Evolutionary conservation across 1,139 yeast genomes (phyloP), one percentile per base, ranked within the genome.

Genomic region (Yarrowia galli): DNA sequence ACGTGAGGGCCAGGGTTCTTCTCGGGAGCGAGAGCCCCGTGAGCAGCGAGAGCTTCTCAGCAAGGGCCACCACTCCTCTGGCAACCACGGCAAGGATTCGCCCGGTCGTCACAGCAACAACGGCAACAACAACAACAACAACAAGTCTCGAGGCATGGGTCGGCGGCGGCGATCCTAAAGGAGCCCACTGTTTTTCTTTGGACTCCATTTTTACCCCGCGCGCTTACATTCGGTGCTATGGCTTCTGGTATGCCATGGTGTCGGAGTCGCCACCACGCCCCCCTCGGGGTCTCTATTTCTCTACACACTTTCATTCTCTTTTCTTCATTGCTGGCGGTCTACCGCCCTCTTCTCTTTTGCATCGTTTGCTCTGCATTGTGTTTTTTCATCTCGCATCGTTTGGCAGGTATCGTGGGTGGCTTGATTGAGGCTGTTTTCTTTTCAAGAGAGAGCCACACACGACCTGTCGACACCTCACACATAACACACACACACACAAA

Each of bases 81-180:
- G 56, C 54, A 23, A 32, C 38, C 54, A 48, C n/a, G 38, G 32
- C 51, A 58, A 28, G 42, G 51, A 58, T 28, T 58, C 64, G 10
- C 40, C 49, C 10, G 49, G 36, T 10, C 49, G 64, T 8, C 18
- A 56, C 46, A 28, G 9, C 32, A 28, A 28, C 32, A 25, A 25
- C 28, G 9, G 8, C 32, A 28, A 28, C 32, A 28, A 28, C 32
- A 25, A 25, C 28, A 28, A 5, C 32, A 22, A 22, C 64, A 43
- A 43, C 28, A 42, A 32, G 51, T 32, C 51, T 22, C 64, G 64
- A 10, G 51, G 51, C 28, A 28, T 54, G 36, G 48, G 36, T 4
- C 61, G 64, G 15, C 64, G 64, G 22, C 64, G 64, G 23, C 64
- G 64, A 18, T 8, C 42, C 32, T 58, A 12, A 40, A 12, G 18